Evolutionary conservation across 192 early-diverging fungal species (phyloP), one percentile per base, ranked within the genome.

Genomic region (Umbelopsis sp.): DNA sequence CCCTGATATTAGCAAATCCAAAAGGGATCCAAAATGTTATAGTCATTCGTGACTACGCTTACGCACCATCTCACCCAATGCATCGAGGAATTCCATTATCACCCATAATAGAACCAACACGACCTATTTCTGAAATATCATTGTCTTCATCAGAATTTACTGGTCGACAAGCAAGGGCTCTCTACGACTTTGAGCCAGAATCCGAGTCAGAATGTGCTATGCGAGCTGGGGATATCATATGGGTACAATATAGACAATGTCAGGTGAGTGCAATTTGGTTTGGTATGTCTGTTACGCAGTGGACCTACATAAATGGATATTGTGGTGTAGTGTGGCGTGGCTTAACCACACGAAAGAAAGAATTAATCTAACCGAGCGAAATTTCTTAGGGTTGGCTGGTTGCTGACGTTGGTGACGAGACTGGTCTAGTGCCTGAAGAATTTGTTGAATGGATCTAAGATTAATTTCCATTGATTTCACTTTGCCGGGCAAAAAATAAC

Each of bases 131-230:
- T 20, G 49, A 68, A 21, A 36, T 69, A 6, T 72, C 50, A 49
- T 62, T 50, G 53, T 78, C 67, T n/a, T 77, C 29, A 62, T 49
- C 66, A 14, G 82, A 83, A 50, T 82, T 82, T 50, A 81, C 77
- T 10, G 76, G 83, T 16, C 73, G 82, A 32, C 81, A 77, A 32
- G 87, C 83, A 20, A 80, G 83, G 44, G 92, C 88, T n/a, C 74
- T 93, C 20, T 93, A 91, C 71, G 90, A 93, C 68, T 93, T 93
- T 83, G 82, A 82, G 49, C 89, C 90, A 22, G 91, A 92, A 70
- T 89, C 87, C 45, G 81, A 84, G 20, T 85, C 80, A 16, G 92
- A 93, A 80, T 79, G 91, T 54, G 81, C 82, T 38, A 87, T 93
- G 76, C 73, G 85, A 2, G 87, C 88, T 45, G 85, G 86, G 21